Percentiles rank a stretch among this genome's conserved stretches.
Evolutionary conservation across 352 stramenopile genomes (phyloP).

Genomic region (Pythium myriotylum): DNA sequence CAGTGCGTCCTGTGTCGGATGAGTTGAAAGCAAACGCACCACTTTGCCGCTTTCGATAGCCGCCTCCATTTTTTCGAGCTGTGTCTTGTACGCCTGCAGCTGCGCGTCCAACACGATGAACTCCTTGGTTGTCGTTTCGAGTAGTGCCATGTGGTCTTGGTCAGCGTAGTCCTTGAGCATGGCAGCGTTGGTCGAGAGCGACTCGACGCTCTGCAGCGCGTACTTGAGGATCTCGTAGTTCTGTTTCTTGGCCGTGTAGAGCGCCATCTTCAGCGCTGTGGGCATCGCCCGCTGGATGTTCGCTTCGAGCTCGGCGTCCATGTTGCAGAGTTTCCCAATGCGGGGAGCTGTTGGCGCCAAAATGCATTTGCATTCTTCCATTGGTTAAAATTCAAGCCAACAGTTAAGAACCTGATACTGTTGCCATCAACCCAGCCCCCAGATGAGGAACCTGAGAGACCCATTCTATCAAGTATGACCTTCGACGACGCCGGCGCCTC

Average conservation of each 20-base stretch:
- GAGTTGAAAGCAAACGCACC: slow-evolving; percentile 6
- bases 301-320: slow-evolving; percentile 61
- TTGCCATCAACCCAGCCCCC: slow-evolving; percentile 24
- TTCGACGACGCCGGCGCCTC: slow-evolving; percentile 68
- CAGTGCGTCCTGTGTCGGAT: background rate
- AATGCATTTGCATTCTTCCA: background rate
- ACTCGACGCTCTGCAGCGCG: slow-evolving; percentile 66
- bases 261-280: slow-evolving; percentile 71
- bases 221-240: slow-evolving; percentile 76
- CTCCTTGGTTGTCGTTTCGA: slow-evolving; percentile 73
- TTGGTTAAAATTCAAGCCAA: slow-evolving; percentile 2
- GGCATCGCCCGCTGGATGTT: slow-evolving; percentile 67
- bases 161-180: slow-evolving; percentile 71
- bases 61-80: slow-evolving; percentile 66
- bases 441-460: slow-evolving; percentile 3
- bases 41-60: slow-evolving; percentile 53
- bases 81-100: slow-evolving; percentile 63
- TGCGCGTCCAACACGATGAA: slow-evolving; percentile 70
- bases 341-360: slow-evolving; percentile 15
- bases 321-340: too few species aligned
- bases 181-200: slow-evolving; percentile 63
- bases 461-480: slow-evolving; percentile 39
- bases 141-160: slow-evolving; percentile 46
- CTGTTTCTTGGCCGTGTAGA: slow-evolving; percentile 79
- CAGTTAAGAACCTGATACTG: slow-evolving; percentile 13